A percentile compares a stretch with the other conserved stretches of the same genome.
Conservation (phyloP, 179 eudicot species). For the Drosera spatulata region DNA sequence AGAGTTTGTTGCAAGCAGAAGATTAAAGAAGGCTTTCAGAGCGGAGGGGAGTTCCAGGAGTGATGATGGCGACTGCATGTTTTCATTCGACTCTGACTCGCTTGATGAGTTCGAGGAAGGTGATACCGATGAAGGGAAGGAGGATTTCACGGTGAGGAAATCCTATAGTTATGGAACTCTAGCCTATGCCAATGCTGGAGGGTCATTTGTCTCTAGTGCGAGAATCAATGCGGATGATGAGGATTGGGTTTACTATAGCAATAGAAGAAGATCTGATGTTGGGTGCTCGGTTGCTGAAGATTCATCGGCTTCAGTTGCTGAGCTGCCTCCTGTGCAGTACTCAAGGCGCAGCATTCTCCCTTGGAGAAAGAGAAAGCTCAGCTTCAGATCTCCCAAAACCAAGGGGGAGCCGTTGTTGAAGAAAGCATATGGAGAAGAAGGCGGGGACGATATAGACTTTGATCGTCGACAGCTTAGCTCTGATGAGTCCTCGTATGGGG, state of each 20-base stretch:
- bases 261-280: constrained; percentile 45
- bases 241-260: constrained; percentile 61
- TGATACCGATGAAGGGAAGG: constrained; percentile 43
- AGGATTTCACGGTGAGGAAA: constrained; percentile 36
- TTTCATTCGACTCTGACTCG: constrained; percentile 56
- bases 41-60: constrained; percentile 56
- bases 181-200: constrained; percentile 68
- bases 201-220: constrained; percentile 29
- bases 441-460: constrained; percentile 89
- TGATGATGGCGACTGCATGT: constrained; percentile 44
- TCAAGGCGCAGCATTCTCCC: constrained; percentile 60
- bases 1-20: constrained; percentile 44
- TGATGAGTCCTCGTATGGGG: constrained; percentile 59
- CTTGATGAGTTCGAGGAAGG: constrained; percentile 50
- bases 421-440: constrained; percentile 82
- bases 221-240: constrained; percentile 44
- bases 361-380: constrained; percentile 70
- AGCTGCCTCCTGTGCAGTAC: constrained; percentile 27
- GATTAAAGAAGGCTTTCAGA: constrained; percentile 46
- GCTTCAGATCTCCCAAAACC: constrained; percentile 64
- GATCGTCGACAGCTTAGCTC: constrained; percentile 81
- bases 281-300: constrained; percentile 40
- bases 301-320: constrained; percentile 19
- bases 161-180: constrained; percentile 68
- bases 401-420: constrained; percentile 83